Evolutionary conservation across 495 filamentous ascomycete genomes (phyloP).

Genomic region (Tetracladium setigerum): DNA sequence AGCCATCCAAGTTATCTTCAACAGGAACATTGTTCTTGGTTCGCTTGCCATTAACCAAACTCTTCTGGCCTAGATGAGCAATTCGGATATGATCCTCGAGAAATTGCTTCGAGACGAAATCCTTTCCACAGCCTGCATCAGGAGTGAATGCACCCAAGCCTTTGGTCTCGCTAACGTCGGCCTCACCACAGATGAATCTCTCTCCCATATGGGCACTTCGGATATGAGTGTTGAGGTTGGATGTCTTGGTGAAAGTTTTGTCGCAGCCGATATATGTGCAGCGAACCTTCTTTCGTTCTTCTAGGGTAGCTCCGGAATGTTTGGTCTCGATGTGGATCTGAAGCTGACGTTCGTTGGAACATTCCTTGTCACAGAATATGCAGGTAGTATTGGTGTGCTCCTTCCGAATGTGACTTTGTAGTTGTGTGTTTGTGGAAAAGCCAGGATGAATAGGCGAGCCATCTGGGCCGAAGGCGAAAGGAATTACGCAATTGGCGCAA

Average conservation of each 20-base stretch:
- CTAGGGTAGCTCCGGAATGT: constrained; percentile 53
- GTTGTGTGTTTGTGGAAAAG: constrained; percentile 62
- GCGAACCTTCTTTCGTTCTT: constrained; percentile 51
- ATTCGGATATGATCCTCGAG: constrained; percentile 77
- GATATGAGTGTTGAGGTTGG: constrained; percentile 74
- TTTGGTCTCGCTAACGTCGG: constrained; percentile 48
- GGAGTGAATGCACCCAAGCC: constrained; percentile 58
- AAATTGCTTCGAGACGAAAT: constrained; percentile 60
- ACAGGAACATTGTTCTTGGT: constrained; percentile 22
- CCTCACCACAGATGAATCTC: constrained; percentile 65
- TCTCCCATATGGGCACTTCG: constrained; percentile 64
- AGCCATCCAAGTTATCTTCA: constrained; percentile 24
- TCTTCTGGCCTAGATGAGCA: constrained; percentile 55
- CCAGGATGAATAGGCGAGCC: constrained; percentile 30
- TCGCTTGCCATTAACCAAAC: constrained; percentile 27
- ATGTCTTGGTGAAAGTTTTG: constrained; percentile 66
- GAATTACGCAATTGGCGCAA: constrained; percentile 55
- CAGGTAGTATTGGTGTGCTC: constrained; percentile 69
- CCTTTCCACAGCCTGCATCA: constrained; percentile 57
- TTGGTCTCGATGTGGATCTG: constrained; percentile 62
- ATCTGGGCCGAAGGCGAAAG: constrained; percentile 13
- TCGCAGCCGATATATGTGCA: constrained; percentile 61
- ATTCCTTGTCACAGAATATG: constrained; percentile 58
- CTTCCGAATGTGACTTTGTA: constrained; percentile 63
- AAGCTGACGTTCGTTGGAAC: constrained; percentile 50